These are phyloP conservation scores for Paraglomus occultum DNA, from an alignment of 192 early-diverging fungal species.

Conservation along the genomic window DNA sequence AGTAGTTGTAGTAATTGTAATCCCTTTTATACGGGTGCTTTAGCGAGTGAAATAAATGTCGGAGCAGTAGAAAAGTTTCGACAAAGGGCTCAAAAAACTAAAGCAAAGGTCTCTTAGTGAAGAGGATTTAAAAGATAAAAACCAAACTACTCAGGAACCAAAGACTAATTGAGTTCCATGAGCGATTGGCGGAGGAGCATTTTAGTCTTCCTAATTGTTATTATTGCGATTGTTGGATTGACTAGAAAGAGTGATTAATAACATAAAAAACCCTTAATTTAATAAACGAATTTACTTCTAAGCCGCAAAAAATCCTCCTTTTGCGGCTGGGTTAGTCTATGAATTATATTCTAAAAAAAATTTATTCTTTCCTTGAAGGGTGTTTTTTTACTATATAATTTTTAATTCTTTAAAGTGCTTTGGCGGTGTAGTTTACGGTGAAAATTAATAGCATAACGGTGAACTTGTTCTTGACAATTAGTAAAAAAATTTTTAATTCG, in stretches of 20 bases:
- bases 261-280: background rate
- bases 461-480: slow-evolving; percentile 15
- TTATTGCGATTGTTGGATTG: slow-evolving; percentile 1
- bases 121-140: background rate
- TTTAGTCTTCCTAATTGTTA: too few relatives aligned
- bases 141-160: background rate
- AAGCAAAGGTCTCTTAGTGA: background rate
- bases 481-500: slow-evolving; percentile 13
- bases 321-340: too few relatives aligned
- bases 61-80: slow-evolving; percentile 14
- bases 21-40: slow-evolving; percentile 12
- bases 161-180: background rate
- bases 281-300: too few relatives aligned
- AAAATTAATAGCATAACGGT: slow-evolving; percentile 17
- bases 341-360: too few relatives aligned
- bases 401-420: background rate
- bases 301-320: too few relatives aligned
- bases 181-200: background rate
- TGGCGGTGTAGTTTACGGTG: slow-evolving; percentile 12
- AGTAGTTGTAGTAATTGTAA: slow-evolving; percentile 16
- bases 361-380: too few relatives aligned
- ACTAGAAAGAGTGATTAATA: slow-evolving; percentile 1
- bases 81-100: background rate
- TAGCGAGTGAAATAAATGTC: slow-evolving; percentile 17
- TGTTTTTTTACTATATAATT: too few relatives aligned